Base-by-base conservation (phyloP, 192 early-diverging fungal species). In the Entomortierella parvispora region DNA sequence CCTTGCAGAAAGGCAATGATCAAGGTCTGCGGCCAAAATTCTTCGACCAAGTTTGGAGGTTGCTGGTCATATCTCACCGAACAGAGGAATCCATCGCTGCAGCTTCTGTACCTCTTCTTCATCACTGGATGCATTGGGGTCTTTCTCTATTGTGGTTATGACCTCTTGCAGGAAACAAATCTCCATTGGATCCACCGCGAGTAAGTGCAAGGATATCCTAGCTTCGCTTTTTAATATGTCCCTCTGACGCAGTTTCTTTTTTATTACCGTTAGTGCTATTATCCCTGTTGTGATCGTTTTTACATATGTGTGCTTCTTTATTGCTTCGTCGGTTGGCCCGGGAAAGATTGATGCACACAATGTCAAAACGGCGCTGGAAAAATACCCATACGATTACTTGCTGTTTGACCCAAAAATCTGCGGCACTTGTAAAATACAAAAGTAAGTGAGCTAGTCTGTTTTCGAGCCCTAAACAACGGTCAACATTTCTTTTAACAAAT, bases 371-470 rank as follows among this genome's bases (percentile, higher is more conserved):
- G 75, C 81, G 37, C 40, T 85, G 48, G 76, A 83, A 2, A 42
- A 74, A 15, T 87, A 81, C 42, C 62, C 69, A 0, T 84, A 85
- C 43, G 86, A 87, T 58, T 58, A 67, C 11, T 50, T 87, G n/a
- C 29, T 84, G 9, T 87, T 81, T 45, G 60, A 80, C 51, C 81
- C 86, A 48, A 87, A 81, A 58, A 56, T 59, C n/a, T 87, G 86
- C 56, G 65, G 55, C 15, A 87, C 84, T n/a, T 87, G 86, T 54
- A 58, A 74, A 28, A 68, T 85, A 22, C 69, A 46, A 82, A 87
- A 87, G 85, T 86, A 82, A 63, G 67, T 31, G n/a, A 25, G 15
- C 4, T n/a, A 25, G 12, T 33, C 9, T 9, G 15, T 4, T 22
- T 49, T 20, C 26, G 29, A 46, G 34, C 44, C 12, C n/a, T 18